Base-by-base conservation (phyloP, 441 rosid genomes). In the Arabidopsis hybrid region DNA sequence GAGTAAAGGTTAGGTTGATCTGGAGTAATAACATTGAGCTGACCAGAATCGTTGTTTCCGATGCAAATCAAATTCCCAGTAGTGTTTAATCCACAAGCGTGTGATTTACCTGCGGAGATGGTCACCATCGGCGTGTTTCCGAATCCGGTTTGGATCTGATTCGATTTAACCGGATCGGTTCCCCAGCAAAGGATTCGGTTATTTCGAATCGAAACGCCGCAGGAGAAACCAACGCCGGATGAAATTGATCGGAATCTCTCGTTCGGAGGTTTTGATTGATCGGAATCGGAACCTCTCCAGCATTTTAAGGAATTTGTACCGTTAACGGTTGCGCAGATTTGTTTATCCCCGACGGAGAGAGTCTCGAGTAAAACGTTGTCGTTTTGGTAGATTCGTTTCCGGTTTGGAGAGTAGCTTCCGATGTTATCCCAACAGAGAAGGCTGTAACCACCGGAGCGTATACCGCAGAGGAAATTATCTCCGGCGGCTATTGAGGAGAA, bases 401-500 rank as follows among this genome's bases (percentile, higher is more conserved):
- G 81, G 47, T 42, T 16, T 4, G 65, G 80, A 62, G 51, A 12
- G 55, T 66, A 60, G 51, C 71, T 38, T 16, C 51, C 45, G 39
- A 71, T 26, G 42, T 86, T 67, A 26, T 87, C 77, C 99, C 99
- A 95, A 49, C 99, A 92, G 39, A 92, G 80, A 58, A 92, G 78
- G 60, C 86, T 85, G 62, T 80, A 77, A 17, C 96, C 97, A n/a
- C 93, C 94, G 65, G 94, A 85, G 18, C 88, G 90, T 50, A 94
- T 66, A 55, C 95, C 97, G 77, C 99, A 94, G 78, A 92, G 81
- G 78, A 77, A 79, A 47, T 55, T 74, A 1, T 67, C 56, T 1
- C 99, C 99, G 67, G 88, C 99, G 47, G 96, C 85, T 71, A 95
- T 72, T 3, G 86, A 53, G 49, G 91, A 85, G 84, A 82, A 95